phyloP scores from a whole-genome alignment of 2,329 filamentous ascomycete species.

The Colletotrichum lupini region DNA sequence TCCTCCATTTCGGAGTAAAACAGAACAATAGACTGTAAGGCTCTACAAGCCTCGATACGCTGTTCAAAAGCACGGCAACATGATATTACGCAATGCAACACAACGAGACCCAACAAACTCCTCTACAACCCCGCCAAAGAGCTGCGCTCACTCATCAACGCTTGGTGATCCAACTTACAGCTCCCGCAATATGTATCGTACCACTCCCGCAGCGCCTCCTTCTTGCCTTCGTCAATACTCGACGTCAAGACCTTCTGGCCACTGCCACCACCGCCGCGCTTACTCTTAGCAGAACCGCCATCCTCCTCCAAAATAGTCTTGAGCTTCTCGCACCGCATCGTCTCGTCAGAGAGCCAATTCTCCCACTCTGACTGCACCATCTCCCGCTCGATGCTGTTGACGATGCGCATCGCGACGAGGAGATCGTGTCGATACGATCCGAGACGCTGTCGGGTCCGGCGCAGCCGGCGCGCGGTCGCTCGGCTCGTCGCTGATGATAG shows the following conservation, averaged over 20 bases:
- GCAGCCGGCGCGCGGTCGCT: constrained; percentile 72
- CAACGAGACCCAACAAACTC: background rate
- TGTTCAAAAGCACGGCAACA: background rate
- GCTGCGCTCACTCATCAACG: constrained; percentile 37
- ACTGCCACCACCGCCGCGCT: constrained; percentile 11
- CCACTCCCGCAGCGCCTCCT: constrained; percentile 58
- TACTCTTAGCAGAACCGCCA: constrained; percentile 10
- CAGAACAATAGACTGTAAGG: constrained; percentile 17
- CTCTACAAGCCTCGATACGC: background rate
- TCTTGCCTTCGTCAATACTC: constrained; percentile 41
- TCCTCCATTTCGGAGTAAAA: background rate
- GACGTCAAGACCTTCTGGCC: constrained; percentile 37
- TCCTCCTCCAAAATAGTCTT: constrained; percentile 54
- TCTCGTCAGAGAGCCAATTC: constrained; percentile 88
- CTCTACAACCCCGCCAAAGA: constrained; percentile 23
- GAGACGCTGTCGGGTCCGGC: constrained; percentile 83
- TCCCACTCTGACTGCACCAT: constrained; percentile 92
- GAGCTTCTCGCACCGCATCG: constrained; percentile 76
- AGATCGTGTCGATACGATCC: constrained; percentile 90
- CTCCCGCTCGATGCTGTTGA: constrained; percentile 90
- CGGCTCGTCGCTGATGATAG: constrained; percentile 61
- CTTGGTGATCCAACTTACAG: constrained; percentile 59
- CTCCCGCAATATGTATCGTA: constrained; percentile 66
- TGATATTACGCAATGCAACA: background rate
- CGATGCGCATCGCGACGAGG: constrained; percentile 87